A percentile compares a stretch with the other conserved stretches of the same genome.
Conservation (phyloP, 2,329 filamentous ascomycete genomes). For the Pseudophaeomoniella oleicola region DNA sequence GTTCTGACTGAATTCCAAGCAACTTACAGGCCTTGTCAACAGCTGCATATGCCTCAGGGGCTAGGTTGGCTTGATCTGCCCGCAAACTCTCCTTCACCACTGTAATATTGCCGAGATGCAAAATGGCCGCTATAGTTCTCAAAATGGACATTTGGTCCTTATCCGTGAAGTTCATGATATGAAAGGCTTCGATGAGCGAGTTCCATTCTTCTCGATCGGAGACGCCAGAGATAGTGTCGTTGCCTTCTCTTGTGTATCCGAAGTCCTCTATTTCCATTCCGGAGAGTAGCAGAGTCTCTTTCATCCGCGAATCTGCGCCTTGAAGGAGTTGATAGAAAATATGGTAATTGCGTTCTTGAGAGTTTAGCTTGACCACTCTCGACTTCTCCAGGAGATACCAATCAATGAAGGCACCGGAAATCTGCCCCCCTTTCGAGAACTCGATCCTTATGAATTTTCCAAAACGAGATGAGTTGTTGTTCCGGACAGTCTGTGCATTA, state of each 20-base stretch:
- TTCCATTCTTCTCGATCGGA: slow-evolving; percentile 89
- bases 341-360: slow-evolving; percentile 88
- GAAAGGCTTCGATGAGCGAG: slow-evolving; percentile 76
- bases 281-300: slow-evolving; percentile 61
- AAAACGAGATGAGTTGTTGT: slow-evolving; percentile 96
- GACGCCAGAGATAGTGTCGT: slow-evolving; percentile 79
- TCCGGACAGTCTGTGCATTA: slow-evolving; percentile 92
- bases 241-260: slow-evolving; percentile 78
- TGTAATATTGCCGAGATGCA: slow-evolving; percentile 84
- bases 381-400: slow-evolving; percentile 98
- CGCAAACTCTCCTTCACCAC: slow-evolving; percentile 83
- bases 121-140: slow-evolving; percentile 73
- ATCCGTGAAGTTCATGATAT: slow-evolving; percentile 82
- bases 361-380: slow-evolving; percentile 78
- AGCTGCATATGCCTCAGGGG: slow-evolving; percentile 58
- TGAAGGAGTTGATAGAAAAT: slow-evolving; percentile 91
- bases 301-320: slow-evolving; percentile 61
- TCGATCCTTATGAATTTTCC: slow-evolving; percentile 98
- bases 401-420: slow-evolving; percentile 91
- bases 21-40: slow-evolving; percentile 69
- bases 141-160: slow-evolving; percentile 73
- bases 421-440: slow-evolving; percentile 75
- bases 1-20: slow-evolving; percentile 68
- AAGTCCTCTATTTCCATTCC: slow-evolving; percentile 72
- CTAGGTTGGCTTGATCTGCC: slow-evolving; percentile 76